Base-by-base conservation (phyloP, 768 basidiomycete species). In the Holtermanniella nyarrowii region DNA sequence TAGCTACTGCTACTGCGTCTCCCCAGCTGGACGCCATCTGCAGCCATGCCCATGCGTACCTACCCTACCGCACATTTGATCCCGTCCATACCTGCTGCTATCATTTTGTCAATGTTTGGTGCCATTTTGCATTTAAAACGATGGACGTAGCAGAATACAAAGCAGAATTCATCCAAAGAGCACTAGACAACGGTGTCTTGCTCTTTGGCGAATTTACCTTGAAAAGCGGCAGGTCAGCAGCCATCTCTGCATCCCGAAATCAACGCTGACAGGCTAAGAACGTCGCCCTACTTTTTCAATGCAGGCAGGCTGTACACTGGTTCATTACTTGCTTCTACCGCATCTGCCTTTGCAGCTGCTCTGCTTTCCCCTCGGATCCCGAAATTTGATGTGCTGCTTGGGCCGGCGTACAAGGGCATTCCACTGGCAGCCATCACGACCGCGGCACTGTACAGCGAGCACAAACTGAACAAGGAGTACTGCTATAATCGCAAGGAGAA, bases 371-470 rank as follows among this genome's bases (percentile, higher is more conserved):
- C 85, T 0, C 73, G 75, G 5, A 74, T 76, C 40, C 64, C 70
- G 12, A 62, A 69, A 23, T 82, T 91, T 61, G 87, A 93, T 60
- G 79, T 96, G 42, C 77, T 97, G 26, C 95, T 97, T 61, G 93
- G 93, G 0, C 93, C 93, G 0, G 91, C 93, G 2, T 97, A 97
- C 76, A 97, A 97, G 74, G 93, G 89, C 22, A 97, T 97, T 65
- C 79, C 90, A 0, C 81, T 99, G 46, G 91, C 90, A 0, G 85
- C 91, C 0, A 79, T 84, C 26, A 86, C 91, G 2, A 77, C 85
- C 2, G 77, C 91, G 18, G 77, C 83, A 20, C 77, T 99, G 27
- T 77, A 82, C 50, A 78, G 83, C 12, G 76, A 80, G 44, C 76
- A 87, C 63, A 72, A 74, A 3, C 76, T 81, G 40, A 74, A 78